phyloP scores from a whole-genome alignment of 345 rosid species.

The Eucalyptus cladocalyx region DNA sequence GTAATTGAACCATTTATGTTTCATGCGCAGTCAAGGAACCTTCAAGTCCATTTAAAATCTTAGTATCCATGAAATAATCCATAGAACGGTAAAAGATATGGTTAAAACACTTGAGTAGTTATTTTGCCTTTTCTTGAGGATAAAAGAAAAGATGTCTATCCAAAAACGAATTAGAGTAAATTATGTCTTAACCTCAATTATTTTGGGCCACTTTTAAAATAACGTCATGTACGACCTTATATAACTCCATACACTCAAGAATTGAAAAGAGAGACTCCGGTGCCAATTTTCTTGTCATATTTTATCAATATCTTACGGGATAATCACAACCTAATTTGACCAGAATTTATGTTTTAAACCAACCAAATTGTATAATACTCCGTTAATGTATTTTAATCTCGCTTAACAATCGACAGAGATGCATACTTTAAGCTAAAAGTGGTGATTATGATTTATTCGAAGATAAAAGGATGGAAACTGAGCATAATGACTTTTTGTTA shows the following conservation, averaged over 20 bases:
- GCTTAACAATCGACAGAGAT: neutral
- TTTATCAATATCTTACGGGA: neutral
- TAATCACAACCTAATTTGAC: neutral
- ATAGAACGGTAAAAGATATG: neutral
- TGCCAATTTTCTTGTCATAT: neutral
- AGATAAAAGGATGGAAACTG: neutral
- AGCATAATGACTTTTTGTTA: neutral
- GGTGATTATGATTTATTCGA: neutral
- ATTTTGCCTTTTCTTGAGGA: neutral
- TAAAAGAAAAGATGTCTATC: neutral
- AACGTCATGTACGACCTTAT: neutral
- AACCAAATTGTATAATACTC: neutral
- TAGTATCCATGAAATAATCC: neutral
- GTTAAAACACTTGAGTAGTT: neutral
- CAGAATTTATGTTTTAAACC: neutral
- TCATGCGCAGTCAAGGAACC: neutral
- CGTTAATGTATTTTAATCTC: neutral
- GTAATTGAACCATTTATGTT: neutral
- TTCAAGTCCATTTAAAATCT: neutral
- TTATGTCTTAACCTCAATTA: neutral
- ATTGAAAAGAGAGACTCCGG: neutral
- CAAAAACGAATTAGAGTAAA: neutral
- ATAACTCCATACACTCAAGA: neutral
- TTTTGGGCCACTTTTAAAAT: neutral
- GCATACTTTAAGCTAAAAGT: neutral